Conservation (phyloP, 164 flowering plant genomes). For the Cinnamomum micranthum region DNA sequence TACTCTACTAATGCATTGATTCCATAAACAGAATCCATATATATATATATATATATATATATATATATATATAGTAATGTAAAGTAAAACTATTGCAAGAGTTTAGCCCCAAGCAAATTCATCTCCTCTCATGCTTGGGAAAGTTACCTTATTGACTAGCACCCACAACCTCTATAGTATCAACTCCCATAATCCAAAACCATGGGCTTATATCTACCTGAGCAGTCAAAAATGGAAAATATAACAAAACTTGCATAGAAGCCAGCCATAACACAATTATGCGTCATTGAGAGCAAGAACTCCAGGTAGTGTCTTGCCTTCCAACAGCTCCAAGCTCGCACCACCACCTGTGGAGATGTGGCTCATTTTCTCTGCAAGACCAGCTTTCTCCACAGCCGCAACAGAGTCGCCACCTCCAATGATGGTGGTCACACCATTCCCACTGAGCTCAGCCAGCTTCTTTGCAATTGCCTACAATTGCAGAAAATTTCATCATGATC, state of each 20-base stretch:
- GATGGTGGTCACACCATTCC: conserved; percentile 53
- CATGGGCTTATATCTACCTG: background rate
- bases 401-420: conserved; percentile 65
- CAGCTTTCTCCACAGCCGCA: conserved; percentile 59
- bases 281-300: conserved; percentile 54
- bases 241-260: background rate
- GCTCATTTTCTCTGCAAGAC: conserved; percentile 56
- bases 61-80: background rate
- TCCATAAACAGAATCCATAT: background rate
- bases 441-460: conserved; percentile 49
- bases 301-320: conserved; percentile 58
- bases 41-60: too few relatives aligned
- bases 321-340: conserved; percentile 55
- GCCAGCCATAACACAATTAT: background rate
- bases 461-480: conserved; percentile 39
- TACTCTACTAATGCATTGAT: background rate
- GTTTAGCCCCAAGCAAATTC: background rate
- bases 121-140: background rate
- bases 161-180: background rate
- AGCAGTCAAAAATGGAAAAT: background rate
- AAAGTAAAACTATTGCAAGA: background rate
- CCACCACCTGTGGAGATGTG: conserved; percentile 64
- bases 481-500: background rate
- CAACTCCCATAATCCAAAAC: background rate
- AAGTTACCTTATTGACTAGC: background rate